Conservation (phyloP, 208 protist genomes). For the Angomonas ambiguus region DNA sequence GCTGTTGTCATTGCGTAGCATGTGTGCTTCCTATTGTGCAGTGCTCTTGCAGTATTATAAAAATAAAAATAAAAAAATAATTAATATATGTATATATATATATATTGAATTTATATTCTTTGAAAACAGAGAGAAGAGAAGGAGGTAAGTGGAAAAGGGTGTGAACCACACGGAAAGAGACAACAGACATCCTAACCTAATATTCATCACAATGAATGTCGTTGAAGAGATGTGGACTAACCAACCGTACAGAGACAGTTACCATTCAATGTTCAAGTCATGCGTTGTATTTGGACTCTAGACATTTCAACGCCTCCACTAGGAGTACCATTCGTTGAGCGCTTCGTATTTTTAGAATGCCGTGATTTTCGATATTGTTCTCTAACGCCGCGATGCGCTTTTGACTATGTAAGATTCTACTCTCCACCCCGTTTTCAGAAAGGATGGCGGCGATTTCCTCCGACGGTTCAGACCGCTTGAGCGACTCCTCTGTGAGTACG, state of each 20-base stretch:
- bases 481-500: conserved; percentile 6
- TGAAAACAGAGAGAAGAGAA: background rate
- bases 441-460: conserved; percentile 17
- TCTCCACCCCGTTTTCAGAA: conserved; percentile 16
- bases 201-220: conserved; percentile 23
- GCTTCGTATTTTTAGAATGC: conserved; percentile 9
- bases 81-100: background rate
- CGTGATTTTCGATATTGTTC: conserved; percentile 8
- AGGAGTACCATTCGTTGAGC: background rate
- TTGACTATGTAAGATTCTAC: conserved; percentile 19
- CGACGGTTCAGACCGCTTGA: conserved; percentile 8
- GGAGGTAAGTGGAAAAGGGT: background rate
- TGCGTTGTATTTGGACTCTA: background rate
- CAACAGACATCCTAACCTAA: conserved; percentile 26
- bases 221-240: conserved; percentile 19
- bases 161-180: conserved; percentile 11
- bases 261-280: background rate
- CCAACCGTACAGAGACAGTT: background rate
- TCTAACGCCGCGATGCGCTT: conserved; percentile 40
- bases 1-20: too few relatives aligned
- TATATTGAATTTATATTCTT: background rate
- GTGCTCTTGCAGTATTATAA: background rate
- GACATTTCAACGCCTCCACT: background rate
- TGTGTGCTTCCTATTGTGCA: too few relatives aligned
- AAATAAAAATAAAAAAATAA: conserved; percentile 6